Base-by-base conservation (phyloP, 306 rosid species). In the Hippophae tibetana region DNA sequence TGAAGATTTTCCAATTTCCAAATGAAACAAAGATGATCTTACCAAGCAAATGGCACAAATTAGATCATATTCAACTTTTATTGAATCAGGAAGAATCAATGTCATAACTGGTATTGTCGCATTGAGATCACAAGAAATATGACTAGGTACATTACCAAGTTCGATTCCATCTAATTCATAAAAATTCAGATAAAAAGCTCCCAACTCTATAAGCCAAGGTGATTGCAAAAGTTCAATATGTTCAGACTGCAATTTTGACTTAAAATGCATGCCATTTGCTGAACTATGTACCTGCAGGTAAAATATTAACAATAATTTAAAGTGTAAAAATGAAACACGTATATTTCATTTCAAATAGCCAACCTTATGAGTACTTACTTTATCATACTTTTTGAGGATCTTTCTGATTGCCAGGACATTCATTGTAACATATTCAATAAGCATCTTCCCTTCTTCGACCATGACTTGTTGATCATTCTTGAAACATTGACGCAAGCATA, bases 21-120 rank as follows among this genome's bases (percentile, higher is more conserved):
- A 18, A 41, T 31, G 12, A 18, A 68, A 52, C 57, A 58, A 53
- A 63, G 26, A 57, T 69, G 65, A 74, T 50, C 81, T 81, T 81
- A 90, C 97, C 94, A 90, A 74, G 74, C 97, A 90, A 70, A 90
- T 72, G 53, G 95, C 94, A 72, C 97, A 90, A 61, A 73, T 87
- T 54, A 90, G 85, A 81, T 79, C 76, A 65, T 77, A 84, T 64
- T 87, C 86, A 5, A 87, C 78, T 63, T 79, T 84, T 26, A 78
- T 69, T 64, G 87, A 82, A 77, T 81, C 82, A 0, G 90, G 87
- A 74, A 90, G 94, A 60, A 59, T 47, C 84, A 90, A 76, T 8
- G 78, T 78, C 84, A 90, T 77, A 47, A 52, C 57, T 13, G 90
- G 82, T 43, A 73, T 65, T 43, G 63, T 58, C 9, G 54, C 53